Evolutionary conservation across 768 basidiomycete species (phyloP), one percentile per base, ranked within the genome.

Genomic region (Mycena albidolilacea): DNA sequence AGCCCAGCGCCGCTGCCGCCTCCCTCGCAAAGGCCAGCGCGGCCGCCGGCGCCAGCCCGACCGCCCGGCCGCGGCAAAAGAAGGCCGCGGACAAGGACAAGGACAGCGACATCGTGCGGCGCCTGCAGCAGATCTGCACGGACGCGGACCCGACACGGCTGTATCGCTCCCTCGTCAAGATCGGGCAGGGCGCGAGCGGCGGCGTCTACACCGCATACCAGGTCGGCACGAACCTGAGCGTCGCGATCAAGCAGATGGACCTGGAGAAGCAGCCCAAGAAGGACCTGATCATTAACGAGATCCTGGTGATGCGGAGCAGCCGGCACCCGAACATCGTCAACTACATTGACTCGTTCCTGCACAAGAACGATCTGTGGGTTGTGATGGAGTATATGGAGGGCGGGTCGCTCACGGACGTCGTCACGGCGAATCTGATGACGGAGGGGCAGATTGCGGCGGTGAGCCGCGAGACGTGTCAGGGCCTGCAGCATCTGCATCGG

Each of bases 321-420:
- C 89, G 95, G 44, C 97, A 98, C 81, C 96, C 97, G n/a, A 99
- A 99, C 81, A 98, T 99, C 77, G 97, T 99, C 85, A 98, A 99
- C 82, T 99, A 96, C 84, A 98, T 98, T 79, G 98, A 99, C 81
- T 97, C 97, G 3, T 99, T 98, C 90, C 84, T 99, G 52, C 91
- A 97, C 87, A 97, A 95, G 88, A 98, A 97, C 81, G 98, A 99
- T 79, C 87, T 99, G 5, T 99, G 98, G 98, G 97, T 99, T 48
- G 96, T 99, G 69, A 99, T 99, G 98, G 98, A 98, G 85, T 98
- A 97, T 83, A 99, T 99, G 97, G 97, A 98, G 84, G 97, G 97
- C 50, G 95, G 96, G 43, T 93, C 91, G 39, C 85, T 98, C 55
- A 99, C 97, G 6, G 97, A 99, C 80, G 97, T 99, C 73, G 97